Evolutionary conservation across 2,329 filamentous ascomycete genomes (phyloP).

Genomic region (Pseudogymnoascus sp.): DNA sequence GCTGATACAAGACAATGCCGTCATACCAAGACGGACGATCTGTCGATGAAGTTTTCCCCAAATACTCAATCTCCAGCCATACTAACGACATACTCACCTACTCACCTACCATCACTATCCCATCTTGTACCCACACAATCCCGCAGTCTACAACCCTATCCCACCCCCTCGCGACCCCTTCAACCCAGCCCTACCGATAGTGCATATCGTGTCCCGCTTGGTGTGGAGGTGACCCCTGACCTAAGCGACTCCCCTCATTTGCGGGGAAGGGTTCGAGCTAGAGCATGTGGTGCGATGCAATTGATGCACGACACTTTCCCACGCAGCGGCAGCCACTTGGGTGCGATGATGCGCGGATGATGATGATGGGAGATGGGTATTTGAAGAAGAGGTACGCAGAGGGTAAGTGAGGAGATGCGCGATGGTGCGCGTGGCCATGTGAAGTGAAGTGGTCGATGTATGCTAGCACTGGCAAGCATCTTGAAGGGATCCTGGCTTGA

Average conservation of each 20-base stretch:
- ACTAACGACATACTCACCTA: not conserved
- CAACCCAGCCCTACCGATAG: not conserved
- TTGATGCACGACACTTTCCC: no score
- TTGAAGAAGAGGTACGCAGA: not conserved
- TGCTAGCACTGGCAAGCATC: not conserved
- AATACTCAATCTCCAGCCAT: not conserved
- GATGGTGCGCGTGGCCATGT: not conserved
- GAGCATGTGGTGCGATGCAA: not conserved
- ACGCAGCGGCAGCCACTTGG: not conserved
- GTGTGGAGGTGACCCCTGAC: not conserved
- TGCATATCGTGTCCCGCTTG: not conserved
- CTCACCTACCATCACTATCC: not conserved
- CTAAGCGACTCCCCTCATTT: not conserved
- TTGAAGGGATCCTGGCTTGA: not conserved
- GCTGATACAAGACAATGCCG: not conserved
- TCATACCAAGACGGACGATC: not conserved
- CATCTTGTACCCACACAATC: not conserved
- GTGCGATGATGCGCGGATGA: not conserved
- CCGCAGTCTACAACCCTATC: not conserved
- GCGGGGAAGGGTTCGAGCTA: not conserved
- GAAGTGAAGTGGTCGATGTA: not conserved
- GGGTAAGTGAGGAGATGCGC: not conserved
- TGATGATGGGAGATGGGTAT: not conserved
- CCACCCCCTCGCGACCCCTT: no score
- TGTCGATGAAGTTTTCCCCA: not conserved